Percentiles rank a stretch among this genome's conserved stretches.
These are phyloP conservation scores for Boletus reticulatus DNA, from an alignment of 768 basidiomycete genomes.

Conservation along the genomic window DNA sequence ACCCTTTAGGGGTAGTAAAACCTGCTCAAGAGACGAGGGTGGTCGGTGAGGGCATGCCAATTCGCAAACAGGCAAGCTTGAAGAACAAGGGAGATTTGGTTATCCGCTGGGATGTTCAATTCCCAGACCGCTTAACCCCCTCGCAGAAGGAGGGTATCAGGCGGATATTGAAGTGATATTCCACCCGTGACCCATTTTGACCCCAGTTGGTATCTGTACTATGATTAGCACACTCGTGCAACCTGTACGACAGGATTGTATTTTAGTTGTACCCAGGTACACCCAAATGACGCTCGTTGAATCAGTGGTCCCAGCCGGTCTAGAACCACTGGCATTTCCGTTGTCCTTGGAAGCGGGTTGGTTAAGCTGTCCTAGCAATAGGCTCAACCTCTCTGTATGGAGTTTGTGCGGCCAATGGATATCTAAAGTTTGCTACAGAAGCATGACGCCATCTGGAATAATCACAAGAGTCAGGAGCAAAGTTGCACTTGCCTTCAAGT, in stretches of 20 bases:
- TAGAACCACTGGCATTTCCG: not conserved
- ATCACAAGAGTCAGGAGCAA: not conserved
- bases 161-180: conserved; percentile 52
- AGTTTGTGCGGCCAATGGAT: conserved; percentile 11
- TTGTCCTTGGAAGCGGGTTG: not conserved
- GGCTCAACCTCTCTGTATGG: not conserved
- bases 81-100: conserved; percentile 82
- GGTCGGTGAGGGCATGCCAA: conserved; percentile 85
- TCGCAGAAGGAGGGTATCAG: conserved; percentile 79
- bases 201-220: conserved; percentile 12
- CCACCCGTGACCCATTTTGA: not conserved
- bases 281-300: no score
- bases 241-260: not conserved
- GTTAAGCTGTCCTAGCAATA: not conserved
- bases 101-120: conserved; percentile 79
- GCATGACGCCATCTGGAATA: not conserved
- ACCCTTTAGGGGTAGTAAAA: conserved; percentile 69
- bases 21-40: conserved; percentile 73
- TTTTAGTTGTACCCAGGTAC: no score
- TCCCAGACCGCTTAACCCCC: conserved; percentile 74
- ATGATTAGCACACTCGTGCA: no score
- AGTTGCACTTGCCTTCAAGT: not conserved
- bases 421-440: not conserved
- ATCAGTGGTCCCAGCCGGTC: not conserved
- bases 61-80: conserved; percentile 70